Evolutionary conservation across 805 yeast species (phyloP).

Genomic region (Candida methanosorbosa): DNA sequence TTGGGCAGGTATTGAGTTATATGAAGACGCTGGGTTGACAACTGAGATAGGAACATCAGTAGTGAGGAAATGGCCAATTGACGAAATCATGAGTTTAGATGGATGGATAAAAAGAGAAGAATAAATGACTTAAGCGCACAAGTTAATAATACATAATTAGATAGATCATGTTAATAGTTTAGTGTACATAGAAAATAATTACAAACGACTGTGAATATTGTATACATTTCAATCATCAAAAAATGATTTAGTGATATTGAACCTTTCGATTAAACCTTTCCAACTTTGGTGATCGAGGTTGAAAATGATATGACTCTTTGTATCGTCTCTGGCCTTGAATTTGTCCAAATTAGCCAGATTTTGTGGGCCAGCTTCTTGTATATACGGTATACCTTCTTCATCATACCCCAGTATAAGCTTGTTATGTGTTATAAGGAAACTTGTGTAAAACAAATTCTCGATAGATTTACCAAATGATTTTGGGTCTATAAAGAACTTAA

Average conservation of each 20-base stretch:
- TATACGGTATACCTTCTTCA: slow-evolving; percentile 28
- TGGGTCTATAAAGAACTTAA: slow-evolving; percentile 66
- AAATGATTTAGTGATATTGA: slow-evolving; percentile 47
- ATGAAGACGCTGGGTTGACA: slow-evolving; percentile 39
- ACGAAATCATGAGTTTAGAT: slow-evolving; percentile 36
- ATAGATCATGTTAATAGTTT: neutral
- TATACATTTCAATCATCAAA: slow-evolving; percentile 4
- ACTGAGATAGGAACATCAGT: slow-evolving; percentile 56
- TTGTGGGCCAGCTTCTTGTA: slow-evolving; percentile 17
- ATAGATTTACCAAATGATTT: slow-evolving; percentile 66
- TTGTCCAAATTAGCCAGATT: slow-evolving; percentile 15
- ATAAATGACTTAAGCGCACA: neutral
- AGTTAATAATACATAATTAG: slow-evolving; percentile 1
- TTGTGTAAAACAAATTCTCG: slow-evolving; percentile 76
- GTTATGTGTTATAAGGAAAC: slow-evolving; percentile 74
- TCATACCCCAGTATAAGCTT: slow-evolving; percentile 47
- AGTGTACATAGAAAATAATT: neutral
- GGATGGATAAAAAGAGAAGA: slow-evolving; percentile 33
- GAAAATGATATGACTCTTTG: slow-evolving; percentile 59
- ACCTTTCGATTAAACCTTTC: slow-evolving; percentile 44
- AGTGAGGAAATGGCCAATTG: slow-evolving; percentile 74
- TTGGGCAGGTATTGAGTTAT: slow-evolving; percentile 90
- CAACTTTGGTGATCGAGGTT: slow-evolving; percentile 62
- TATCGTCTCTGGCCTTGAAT: slow-evolving; percentile 12
- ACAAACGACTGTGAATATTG: neutral